Evolutionary conservation across 345 rosid species (phyloP), one percentile per base, ranked within the genome.

Genomic region (Nephelium lappaceum): DNA sequence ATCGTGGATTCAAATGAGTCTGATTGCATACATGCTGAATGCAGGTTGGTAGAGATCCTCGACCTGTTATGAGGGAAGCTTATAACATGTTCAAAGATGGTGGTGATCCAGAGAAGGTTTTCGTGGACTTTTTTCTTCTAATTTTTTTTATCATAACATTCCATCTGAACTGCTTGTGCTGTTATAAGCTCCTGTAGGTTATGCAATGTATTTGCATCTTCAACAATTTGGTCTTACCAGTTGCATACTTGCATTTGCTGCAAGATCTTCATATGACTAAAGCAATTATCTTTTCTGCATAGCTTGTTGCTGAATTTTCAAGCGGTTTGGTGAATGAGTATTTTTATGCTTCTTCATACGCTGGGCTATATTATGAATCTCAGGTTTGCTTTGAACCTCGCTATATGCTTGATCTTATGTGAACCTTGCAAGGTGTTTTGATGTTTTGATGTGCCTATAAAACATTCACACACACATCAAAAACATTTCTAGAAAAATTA

Each of bases 21-120:
- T 69, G 67, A 36, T 21, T 1, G 76, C 58, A 78, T 70, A 5
- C 24, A 77, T 38, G 12, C 39, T 81, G 41, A 77, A 64, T 85
- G 88, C 89, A 92, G 99, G 98, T 92, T 53, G 95, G 95, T 63
- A 90, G 91, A 88, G 99, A 95, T 88, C 86, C 93, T 53, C 85
- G 93, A 70, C 93, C 93, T 42, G 90, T 91, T 67, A 93, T 93
- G 99, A 81, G 91, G 67, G 91, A 87, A 83, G 98, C 92, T 75
- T 95, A 90, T 85, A 81, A 84, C 81, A 79, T 93, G 90, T 91
- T 93, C 79, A 93, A 87, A 85, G 88, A 86, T 69, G 96, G 98
- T 11, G 93, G 95, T 75, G 95, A 91, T 83, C 99, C 99, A 62
- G 95, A 90, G 80, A 89, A 89, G 98, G 98, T 93, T 69, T 53